Conservation (phyloP, 495 filamentous ascomycete genomes). For the Penicillium silybi region DNA sequence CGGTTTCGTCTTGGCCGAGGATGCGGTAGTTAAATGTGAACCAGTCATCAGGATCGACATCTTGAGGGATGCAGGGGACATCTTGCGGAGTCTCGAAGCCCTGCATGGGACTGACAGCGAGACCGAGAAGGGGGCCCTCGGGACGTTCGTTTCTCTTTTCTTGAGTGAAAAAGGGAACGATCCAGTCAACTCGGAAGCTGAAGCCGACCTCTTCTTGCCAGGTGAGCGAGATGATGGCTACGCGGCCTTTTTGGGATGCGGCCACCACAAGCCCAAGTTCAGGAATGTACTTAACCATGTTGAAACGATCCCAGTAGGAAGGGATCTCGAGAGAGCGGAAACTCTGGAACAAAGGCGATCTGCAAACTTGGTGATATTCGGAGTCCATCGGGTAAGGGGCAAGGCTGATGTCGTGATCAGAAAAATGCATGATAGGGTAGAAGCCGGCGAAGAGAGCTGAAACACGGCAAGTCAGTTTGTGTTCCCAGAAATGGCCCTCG, state of each 20-base stretch:
- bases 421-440: constrained; percentile 56
- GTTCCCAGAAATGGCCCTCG: neutral
- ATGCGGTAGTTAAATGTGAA: constrained; percentile 33
- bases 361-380: constrained; percentile 45
- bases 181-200: constrained; percentile 52
- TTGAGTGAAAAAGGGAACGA: constrained; percentile 51
- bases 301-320: constrained; percentile 59
- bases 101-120: constrained; percentile 59
- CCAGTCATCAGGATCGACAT: constrained; percentile 20
- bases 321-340: constrained; percentile 37
- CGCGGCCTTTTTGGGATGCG: constrained; percentile 70
- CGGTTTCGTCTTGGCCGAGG: constrained; percentile 18
- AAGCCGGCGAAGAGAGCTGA: constrained; percentile 18
- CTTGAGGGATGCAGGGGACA: constrained; percentile 32
- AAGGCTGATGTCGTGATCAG: constrained; percentile 55
- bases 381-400: constrained; percentile 41
- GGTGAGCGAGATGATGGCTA: constrained; percentile 70
- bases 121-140: constrained; percentile 47
- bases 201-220: constrained; percentile 32
- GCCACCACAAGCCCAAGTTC: constrained; percentile 73
- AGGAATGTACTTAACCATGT: constrained; percentile 71
- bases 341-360: constrained; percentile 42
- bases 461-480: neutral
- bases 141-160: constrained; percentile 42
- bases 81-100: constrained; percentile 47